Evolutionary conservation across 176 grass and related monocot genomes (phyloP), one percentile per base, ranked within the genome.

Genomic region (Pontederia crassipes): DNA sequence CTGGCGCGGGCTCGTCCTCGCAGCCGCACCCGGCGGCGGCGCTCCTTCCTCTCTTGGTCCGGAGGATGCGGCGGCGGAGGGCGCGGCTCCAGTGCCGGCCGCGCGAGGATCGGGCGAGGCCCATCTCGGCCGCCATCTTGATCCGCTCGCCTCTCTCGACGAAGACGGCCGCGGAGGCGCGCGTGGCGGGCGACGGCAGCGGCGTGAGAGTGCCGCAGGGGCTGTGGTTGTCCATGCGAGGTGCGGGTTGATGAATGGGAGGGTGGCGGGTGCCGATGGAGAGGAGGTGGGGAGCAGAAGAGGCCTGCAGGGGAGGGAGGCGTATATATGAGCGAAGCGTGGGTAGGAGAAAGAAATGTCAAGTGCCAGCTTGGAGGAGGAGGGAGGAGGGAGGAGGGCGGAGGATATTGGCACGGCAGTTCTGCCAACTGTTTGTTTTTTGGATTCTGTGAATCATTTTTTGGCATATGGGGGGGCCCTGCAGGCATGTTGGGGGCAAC

Each of bases 141-240:
- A 95, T 88, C 11, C 81, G 74, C 55, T 61, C 58, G 2, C 81
- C 75, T 58, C 89, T 64, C 76, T 93, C 88, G 49, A 74, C 26
- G 49, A 67, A 49, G 24, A 26, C 12, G 20, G 26, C 57, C 13
- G 24, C 28, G 57, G n/a, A n/a, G n/a, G 4, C 10, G 2, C 14
- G 10, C 49, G 10, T 52, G 14, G 49, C 2, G 14, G 49, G 20
- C 20, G 20, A 24, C 20, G 20, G 20, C 20, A 24, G 20, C 20
- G 20, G 20, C 20, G 20, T 0, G 49, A 52, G 14, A 13, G 14
- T 13, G 14, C 11, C 49, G 14, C 14, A 13, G 49, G 49, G 10
- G 49, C 49, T 52, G 49, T 52, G 49, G 49, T 52, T 13, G 49
- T 52, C 49, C 14, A 12, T 10, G 10, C 6, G 49, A 12, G 49